Conservation (phyloP, 108 stramenopile species). For the Skeletonema grethae region DNA sequence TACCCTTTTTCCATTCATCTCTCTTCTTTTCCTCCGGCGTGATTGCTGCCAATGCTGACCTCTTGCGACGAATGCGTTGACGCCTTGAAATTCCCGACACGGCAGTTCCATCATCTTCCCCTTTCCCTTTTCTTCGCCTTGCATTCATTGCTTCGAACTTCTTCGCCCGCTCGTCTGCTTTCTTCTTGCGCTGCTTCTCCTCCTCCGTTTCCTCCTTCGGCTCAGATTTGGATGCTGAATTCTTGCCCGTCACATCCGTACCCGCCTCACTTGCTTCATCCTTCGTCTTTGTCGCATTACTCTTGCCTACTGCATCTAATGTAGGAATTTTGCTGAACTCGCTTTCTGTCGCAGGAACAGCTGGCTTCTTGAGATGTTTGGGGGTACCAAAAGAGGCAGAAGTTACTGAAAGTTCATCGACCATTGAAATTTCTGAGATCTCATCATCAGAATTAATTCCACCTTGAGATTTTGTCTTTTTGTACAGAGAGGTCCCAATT, state of each 20-base stretch:
- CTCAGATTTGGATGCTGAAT: neutral
- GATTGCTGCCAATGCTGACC: conserved; percentile 47
- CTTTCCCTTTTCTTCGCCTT: conserved; percentile 26
- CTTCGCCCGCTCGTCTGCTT: conserved; percentile 45
- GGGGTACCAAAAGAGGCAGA: neutral
- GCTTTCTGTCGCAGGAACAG: neutral
- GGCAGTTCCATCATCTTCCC: conserved; percentile 38
- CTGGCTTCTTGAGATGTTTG: neutral
- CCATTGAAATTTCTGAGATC: conserved; percentile 46
- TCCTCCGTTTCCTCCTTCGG: conserved; percentile 40
- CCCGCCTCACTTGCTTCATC: neutral
- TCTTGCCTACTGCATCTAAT: neutral
- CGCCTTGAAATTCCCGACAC: conserved; percentile 50
- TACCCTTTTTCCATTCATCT: conserved; percentile 35
- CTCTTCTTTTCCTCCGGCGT: conserved; percentile 37
- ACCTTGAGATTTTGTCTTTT: neutral
- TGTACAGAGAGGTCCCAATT: neutral
- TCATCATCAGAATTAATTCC: conserved; percentile 28
- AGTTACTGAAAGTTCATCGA: conserved; percentile 24
- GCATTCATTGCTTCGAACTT: conserved; percentile 49
- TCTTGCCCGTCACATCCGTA: neutral
- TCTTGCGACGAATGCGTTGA: conserved; percentile 48
- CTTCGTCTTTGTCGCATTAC: neutral
- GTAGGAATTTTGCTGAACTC: neutral
- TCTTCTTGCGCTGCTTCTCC: conserved; percentile 30